A percentile compares a stretch with the other conserved stretches of the same genome.
These are phyloP conservation scores for Dictyophora rubrovolvata DNA, from an alignment of 768 basidiomycete genomes.

Conservation along the genomic window DNA sequence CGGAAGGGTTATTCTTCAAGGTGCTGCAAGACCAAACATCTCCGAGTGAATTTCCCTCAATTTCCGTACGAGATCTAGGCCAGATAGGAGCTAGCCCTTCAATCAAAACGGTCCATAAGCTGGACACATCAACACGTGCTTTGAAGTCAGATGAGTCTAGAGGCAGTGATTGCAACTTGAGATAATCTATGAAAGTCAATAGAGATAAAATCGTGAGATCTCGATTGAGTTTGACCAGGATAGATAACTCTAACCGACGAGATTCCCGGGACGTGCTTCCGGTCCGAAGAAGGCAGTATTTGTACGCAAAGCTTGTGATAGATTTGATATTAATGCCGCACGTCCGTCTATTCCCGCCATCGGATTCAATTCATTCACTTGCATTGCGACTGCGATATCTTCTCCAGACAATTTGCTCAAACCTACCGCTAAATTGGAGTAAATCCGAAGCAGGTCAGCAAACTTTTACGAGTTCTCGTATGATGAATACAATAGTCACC, in stretches of 20 bases:
- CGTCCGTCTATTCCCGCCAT: slow-evolving; percentile 90
- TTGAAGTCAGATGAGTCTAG: slow-evolving; percentile 25
- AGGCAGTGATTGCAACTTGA: slow-evolving; percentile 39
- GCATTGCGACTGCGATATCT: slow-evolving; percentile 58
- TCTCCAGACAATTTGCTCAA: slow-evolving; percentile 54
- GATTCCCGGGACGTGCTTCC: slow-evolving; percentile 69
- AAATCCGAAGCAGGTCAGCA: background rate
- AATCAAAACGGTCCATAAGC: slow-evolving; percentile 76
- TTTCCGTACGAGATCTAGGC: slow-evolving; percentile 62
- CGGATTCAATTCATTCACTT: slow-evolving; percentile 67
- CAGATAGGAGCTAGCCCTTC: slow-evolving; percentile 80
- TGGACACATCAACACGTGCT: slow-evolving; percentile 54
- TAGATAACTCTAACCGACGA: slow-evolving; percentile 46
- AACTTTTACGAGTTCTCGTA: background rate
- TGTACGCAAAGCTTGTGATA: slow-evolving; percentile 58
- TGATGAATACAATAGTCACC: slow-evolving; percentile 37
- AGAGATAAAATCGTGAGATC: slow-evolving; percentile 4
- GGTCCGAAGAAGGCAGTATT: slow-evolving; percentile 62
- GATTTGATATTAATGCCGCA: slow-evolving; percentile 60
- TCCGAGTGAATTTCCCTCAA: slow-evolving; percentile 67
- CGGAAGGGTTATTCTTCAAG: slow-evolving; percentile 16
- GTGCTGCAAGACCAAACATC: slow-evolving; percentile 88
- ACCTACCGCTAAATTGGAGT: slow-evolving; percentile 47
- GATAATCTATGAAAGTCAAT: slow-evolving; percentile 42
- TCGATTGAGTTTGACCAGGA: background rate